Conservation (phyloP, 495 filamentous ascomycete species). For the Penicillium samsonianum region DNA sequence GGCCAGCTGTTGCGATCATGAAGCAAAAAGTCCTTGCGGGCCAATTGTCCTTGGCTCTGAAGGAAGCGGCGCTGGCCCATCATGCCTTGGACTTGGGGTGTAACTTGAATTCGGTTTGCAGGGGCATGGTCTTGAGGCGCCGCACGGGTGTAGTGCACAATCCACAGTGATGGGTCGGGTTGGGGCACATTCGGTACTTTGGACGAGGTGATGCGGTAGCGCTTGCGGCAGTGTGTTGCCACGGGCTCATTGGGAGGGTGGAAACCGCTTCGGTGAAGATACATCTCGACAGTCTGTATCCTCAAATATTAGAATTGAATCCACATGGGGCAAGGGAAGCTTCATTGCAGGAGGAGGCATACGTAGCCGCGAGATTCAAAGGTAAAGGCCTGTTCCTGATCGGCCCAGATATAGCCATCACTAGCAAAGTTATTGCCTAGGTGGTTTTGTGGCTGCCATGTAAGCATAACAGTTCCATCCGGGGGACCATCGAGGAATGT, state of each 20-base stretch:
- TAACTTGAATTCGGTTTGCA: slow-evolving; percentile 58
- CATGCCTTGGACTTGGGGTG: slow-evolving; percentile 59
- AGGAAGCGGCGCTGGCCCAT: slow-evolving; percentile 67
- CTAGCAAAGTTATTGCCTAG: slow-evolving; percentile 73
- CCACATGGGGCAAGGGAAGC: background rate
- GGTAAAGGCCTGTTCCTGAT: slow-evolving; percentile 68
- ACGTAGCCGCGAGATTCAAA: slow-evolving; percentile 78
- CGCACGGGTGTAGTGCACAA: slow-evolving; percentile 84
- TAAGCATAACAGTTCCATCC: slow-evolving; percentile 78
- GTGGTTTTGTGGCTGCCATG: slow-evolving; percentile 76
- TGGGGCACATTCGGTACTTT: slow-evolving; percentile 62
- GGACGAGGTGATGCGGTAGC: slow-evolving; percentile 75
- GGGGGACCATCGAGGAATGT: slow-evolving; percentile 80
- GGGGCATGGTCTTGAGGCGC: slow-evolving; percentile 73
- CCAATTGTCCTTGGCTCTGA: slow-evolving; percentile 75
- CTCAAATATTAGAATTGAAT: background rate
- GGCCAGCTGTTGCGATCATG: slow-evolving; percentile 89
- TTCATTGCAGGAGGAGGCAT: slow-evolving; percentile 36
- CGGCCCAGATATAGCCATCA: slow-evolving; percentile 90
- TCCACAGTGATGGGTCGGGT: slow-evolving; percentile 82
- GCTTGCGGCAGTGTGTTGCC: slow-evolving; percentile 72
- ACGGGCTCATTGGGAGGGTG: slow-evolving; percentile 64
- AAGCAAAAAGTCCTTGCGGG: slow-evolving; percentile 92
- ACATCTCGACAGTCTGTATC: slow-evolving; percentile 73
- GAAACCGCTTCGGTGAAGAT: slow-evolving; percentile 76